These are phyloP conservation scores for Tilletia indica DNA, from an alignment of 1,284 basidiomycete species.

Conservation along the genomic window DNA sequence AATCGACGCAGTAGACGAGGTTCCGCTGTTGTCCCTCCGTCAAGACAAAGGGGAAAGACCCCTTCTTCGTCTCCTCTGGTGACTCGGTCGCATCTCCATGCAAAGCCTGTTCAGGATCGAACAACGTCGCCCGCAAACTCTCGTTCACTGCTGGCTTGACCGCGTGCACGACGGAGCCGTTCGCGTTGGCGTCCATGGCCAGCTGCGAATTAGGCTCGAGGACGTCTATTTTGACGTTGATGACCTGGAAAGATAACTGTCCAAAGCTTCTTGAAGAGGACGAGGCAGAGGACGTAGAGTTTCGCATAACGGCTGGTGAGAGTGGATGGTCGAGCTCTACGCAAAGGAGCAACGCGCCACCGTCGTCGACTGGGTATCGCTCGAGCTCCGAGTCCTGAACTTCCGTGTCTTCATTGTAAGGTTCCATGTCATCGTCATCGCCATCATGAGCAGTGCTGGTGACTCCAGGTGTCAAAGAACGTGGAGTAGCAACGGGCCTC, in stretches of 20 bases:
- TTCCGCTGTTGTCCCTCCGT: slow-evolving; percentile 15
- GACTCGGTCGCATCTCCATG: not conserved
- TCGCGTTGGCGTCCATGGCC: not conserved
- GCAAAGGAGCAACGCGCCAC: slow-evolving; percentile 11
- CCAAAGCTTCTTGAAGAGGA: not conserved
- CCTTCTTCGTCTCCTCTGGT: not conserved
- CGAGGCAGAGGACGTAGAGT: not conserved
- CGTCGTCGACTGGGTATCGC: slow-evolving; percentile 9
- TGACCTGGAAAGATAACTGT: slow-evolving; percentile 5
- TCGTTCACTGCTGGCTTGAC: slow-evolving; percentile 6
- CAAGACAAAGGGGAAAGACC: slow-evolving; percentile 8
- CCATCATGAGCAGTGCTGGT: not conserved
- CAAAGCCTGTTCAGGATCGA: slow-evolving; percentile 11
- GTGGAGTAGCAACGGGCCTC: not conserved
- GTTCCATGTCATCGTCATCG: not conserved
- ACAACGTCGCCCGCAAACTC: not conserved
- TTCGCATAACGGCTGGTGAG: not conserved
- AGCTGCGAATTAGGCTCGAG: not conserved
- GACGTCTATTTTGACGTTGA: slow-evolving; percentile 1
- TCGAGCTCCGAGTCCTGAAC: not conserved
- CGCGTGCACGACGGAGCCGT: slow-evolving; percentile 1
- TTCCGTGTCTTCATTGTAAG: not conserved
- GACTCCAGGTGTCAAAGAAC: too few species aligned
- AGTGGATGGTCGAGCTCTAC: slow-evolving; percentile 11
- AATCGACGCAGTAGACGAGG: slow-evolving; percentile 14